phyloP scores from a whole-genome alignment of 495 filamentous ascomycete species.

The Clohesyomyces aquaticus region DNA sequence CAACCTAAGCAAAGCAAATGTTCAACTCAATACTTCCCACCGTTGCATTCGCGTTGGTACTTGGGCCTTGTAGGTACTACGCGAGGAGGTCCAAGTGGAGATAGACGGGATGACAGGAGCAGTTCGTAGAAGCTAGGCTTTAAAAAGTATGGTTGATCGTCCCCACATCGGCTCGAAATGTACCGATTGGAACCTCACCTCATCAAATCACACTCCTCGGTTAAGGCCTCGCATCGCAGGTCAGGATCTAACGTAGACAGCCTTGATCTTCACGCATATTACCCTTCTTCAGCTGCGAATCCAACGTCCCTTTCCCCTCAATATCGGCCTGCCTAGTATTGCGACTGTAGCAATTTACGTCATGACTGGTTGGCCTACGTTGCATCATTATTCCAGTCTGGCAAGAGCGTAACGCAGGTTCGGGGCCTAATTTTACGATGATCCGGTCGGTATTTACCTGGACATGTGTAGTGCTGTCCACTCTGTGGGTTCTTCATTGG shows the following conservation, averaged over 20 bases:
- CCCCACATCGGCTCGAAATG: neutral
- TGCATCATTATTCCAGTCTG: slow-evolving; percentile 15
- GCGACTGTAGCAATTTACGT: slow-evolving; percentile 3
- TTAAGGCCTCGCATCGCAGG: neutral
- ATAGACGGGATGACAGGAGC: neutral
- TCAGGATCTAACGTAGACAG: neutral
- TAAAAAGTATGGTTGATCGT: neutral
- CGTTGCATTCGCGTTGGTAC: no score
- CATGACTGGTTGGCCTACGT: slow-evolving; percentile 4
- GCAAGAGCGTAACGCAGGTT: neutral
- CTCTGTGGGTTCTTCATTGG: slow-evolving; percentile 3
- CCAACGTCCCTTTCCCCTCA: neutral
- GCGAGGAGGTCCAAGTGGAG: no score
- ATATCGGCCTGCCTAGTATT: slow-evolving; percentile 1
- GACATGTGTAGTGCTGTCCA: neutral
- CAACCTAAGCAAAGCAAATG: no score
- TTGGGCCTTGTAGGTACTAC: no score
- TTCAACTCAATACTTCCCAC: no score
- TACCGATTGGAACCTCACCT: neutral
- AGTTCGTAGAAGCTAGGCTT: neutral
- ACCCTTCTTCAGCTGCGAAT: neutral
- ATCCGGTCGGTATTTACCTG: slow-evolving; percentile 10
- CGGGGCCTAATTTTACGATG: slow-evolving; percentile 1
- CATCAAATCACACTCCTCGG: neutral
- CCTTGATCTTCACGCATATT: neutral